A percentile compares a stretch with the other conserved stretches of the same genome.
Evolutionary conservation across 345 rosid species (phyloP).

Genomic region (Brassica nigra): DNA sequence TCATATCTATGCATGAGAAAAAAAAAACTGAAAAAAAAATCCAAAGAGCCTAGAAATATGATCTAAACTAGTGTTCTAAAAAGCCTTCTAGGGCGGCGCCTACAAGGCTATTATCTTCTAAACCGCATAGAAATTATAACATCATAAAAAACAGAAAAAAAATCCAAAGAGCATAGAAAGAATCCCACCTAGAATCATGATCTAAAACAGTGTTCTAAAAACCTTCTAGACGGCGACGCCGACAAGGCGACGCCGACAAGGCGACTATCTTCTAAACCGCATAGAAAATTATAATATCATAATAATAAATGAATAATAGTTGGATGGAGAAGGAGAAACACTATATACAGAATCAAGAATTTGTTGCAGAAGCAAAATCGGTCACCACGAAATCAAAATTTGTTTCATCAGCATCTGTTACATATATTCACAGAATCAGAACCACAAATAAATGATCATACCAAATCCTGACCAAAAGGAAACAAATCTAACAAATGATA

Average conservation of each 20-base stretch:
- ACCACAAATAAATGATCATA: neutral
- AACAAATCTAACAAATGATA: neutral
- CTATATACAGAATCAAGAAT: neutral
- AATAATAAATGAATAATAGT: neutral
- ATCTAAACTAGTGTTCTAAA: neutral
- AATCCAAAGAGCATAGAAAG: no score
- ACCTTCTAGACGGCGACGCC: no score
- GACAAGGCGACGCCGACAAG: no score
- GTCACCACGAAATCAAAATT: conserved; percentile 1
- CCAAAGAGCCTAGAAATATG: neutral
- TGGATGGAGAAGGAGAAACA: neutral
- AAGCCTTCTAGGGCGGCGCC: neutral
- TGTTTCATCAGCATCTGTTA: neutral
- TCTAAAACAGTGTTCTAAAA: no score
- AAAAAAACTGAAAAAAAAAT: conserved; percentile 3
- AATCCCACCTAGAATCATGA: no score
- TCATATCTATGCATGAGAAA: conserved; percentile 7
- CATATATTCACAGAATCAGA: neutral
- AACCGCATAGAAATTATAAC: no score
- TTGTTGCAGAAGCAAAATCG: neutral
- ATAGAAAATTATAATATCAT: no score
- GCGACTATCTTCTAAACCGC: neutral
- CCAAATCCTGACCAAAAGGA: conserved; percentile 11
- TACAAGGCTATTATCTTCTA: no score
- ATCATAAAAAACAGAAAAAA: no score